Evolutionary conservation across 73 alveolate genomes (phyloP), one percentile per base, ranked within the genome.

Genomic region (Symbiodinium natans): DNA sequence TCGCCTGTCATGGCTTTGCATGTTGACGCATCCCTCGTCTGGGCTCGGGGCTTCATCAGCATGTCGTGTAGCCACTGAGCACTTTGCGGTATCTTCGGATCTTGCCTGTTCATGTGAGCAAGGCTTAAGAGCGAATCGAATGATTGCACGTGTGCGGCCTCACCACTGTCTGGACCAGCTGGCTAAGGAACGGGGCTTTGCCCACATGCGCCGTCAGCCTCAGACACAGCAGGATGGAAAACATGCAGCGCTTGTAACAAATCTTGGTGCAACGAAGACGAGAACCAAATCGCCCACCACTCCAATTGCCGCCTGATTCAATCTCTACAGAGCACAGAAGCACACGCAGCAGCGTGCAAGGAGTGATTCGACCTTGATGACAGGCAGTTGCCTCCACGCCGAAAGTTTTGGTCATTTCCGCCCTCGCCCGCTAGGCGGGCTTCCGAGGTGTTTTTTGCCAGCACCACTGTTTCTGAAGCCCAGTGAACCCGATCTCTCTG

Each of bases 11-110:
- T n/a, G 13, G 19, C 33, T 31, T 63, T 36, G 27, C 36, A n/a
- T 25, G 80, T 36, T 36, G 27, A 31, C 80, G 27, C 19, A 63
- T 36, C 80, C 27, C 36, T 23, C n/a, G n/a, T 27, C 80, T 29
- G 80, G 27, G 80, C 1, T 36, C 80, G 36, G 33, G 9, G 80
- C 80, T 63, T 90, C 54, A 90, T 71, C 54, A 90, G 54, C 97
- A 90, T 90, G 54, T 89, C 82, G 41, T 90, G 97, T 68, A 90
- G 97, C 97, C 97, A 90, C 39, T 90, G 97, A n/a, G 97, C 87
- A 73, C 42, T 90, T 77, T 90, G 97, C 63, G 36, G 97, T 39
- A 90, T 48, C 54, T 90, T 90, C 41, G 97, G 97, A 71, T 90
- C 97, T 31, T 90, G 97, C n/a, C 97, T 90, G 48, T 43, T 74